Conservation (phyloP, 116 monocot genomes). For the Trichopus zeylanicus region DNA sequence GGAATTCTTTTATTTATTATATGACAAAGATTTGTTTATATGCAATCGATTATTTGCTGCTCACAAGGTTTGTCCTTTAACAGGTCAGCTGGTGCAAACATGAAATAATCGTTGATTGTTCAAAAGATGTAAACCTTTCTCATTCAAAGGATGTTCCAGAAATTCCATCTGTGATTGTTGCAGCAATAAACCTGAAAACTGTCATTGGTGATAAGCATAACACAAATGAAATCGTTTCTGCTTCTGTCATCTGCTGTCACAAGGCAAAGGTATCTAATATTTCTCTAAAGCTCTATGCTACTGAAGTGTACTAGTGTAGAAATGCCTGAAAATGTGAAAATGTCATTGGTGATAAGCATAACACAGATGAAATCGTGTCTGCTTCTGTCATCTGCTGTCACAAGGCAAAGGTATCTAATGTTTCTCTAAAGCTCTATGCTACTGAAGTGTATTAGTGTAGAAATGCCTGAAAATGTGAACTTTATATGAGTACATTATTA, state of each 20-base stretch:
- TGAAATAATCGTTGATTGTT: slow-evolving; percentile 74
- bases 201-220: slow-evolving; percentile 60
- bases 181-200: slow-evolving; percentile 92
- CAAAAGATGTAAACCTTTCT: slow-evolving; percentile 60
- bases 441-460: background rate
- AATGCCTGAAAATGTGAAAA: slow-evolving; percentile 97
- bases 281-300: background rate
- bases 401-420: slow-evolving; percentile 66
- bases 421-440: background rate
- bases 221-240: slow-evolving; percentile 83
- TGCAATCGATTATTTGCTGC: background rate
- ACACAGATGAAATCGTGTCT: slow-evolving; percentile 78
- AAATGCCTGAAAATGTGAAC: too few species aligned
- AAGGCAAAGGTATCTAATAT: slow-evolving; percentile 63
- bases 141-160: slow-evolving; percentile 43
- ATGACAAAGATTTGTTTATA: background rate
- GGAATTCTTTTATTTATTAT: background rate
- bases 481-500: too few species aligned
- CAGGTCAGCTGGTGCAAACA: slow-evolving; percentile 99
- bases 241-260: slow-evolving; percentile 84
- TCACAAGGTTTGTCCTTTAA: background rate
- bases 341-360: slow-evolving; percentile 64
- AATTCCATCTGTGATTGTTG: slow-evolving; percentile 67
- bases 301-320: background rate
- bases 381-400: slow-evolving; percentile 89